phyloP scores from a whole-genome alignment of 1,284 basidiomycete genomes.

The Rhodotorula sp. region DNA sequence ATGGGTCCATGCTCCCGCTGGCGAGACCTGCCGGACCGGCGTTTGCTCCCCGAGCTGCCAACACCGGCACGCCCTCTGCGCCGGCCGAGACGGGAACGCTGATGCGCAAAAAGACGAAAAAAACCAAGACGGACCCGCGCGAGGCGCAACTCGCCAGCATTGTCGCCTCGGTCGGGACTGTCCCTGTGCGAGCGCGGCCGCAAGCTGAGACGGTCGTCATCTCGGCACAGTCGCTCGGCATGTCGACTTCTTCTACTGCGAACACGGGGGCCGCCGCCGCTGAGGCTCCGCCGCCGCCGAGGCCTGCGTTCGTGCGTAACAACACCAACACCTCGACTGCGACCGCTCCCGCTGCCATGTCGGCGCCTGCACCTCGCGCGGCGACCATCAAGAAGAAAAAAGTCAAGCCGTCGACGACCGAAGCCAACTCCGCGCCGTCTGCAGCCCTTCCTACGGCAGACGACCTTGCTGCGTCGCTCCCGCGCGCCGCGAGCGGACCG shows the following conservation, averaged over 20 bases:
- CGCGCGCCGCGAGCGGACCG: slow-evolving; percentile 11
- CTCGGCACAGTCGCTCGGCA: slow-evolving; percentile 36
- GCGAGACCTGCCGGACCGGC: slow-evolving; percentile 1
- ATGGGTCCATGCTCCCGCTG: slow-evolving; percentile 5
- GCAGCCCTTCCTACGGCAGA: slow-evolving; percentile 19
- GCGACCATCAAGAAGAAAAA: slow-evolving; percentile 32
- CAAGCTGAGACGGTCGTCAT: slow-evolving; percentile 24
- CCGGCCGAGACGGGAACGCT: slow-evolving; percentile 25
- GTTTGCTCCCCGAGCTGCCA: not conserved
- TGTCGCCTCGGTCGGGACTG: not conserved
- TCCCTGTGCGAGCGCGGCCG: slow-evolving; percentile 2
- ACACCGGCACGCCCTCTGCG: slow-evolving; percentile 4
- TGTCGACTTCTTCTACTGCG: slow-evolving; percentile 16
- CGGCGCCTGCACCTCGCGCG: not conserved
- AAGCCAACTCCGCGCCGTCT: not conserved
- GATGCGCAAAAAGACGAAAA: slow-evolving; percentile 35
- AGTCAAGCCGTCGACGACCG: slow-evolving; percentile 7
- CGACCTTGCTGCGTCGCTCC: slow-evolving; percentile 29
- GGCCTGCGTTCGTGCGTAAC: not conserved
- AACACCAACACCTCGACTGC: slow-evolving; percentile 10
- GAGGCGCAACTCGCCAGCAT: not conserved
- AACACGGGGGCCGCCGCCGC: slow-evolving; percentile 18
- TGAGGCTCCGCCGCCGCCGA: slow-evolving; percentile 1
- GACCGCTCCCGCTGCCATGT: not conserved
- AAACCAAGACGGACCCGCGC: slow-evolving; percentile 3